These are phyloP conservation scores for Pseudozyma flocculosa DNA, from an alignment of 1,284 basidiomycete species.

Conservation along the genomic window DNA sequence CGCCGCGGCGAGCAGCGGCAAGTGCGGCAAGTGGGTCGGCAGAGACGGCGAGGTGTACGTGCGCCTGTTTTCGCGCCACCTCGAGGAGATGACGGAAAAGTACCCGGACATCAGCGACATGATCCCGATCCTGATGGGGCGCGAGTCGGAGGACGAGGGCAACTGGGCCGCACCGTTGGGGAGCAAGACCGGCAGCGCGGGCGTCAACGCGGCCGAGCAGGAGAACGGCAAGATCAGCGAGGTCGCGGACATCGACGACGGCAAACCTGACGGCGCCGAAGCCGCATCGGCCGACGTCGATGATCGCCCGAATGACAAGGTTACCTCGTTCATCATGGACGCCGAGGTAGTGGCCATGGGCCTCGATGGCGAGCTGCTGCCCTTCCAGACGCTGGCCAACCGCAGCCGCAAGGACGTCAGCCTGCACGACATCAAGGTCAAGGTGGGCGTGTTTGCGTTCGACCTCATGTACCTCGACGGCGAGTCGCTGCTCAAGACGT, in stretches of 20 bases:
- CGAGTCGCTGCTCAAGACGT: constrained; percentile 68
- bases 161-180: background rate
- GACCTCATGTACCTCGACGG: constrained; percentile 60
- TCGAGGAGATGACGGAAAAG: constrained; percentile 86
- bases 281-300: no score
- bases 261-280: background rate
- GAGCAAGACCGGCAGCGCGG: no score
- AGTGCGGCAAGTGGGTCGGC: constrained; percentile 48
- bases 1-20: constrained; percentile 7
- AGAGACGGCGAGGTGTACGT: constrained; percentile 61
- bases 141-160: constrained; percentile 17
- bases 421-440: constrained; percentile 50
- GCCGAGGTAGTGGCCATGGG: constrained; percentile 66
- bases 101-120: constrained; percentile 78
- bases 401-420: constrained; percentile 53
- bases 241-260: background rate
- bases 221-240: background rate
- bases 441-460: constrained; percentile 53
- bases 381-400: constrained; percentile 48
- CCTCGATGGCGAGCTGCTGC: constrained; percentile 43
- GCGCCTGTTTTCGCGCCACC: constrained; percentile 80
- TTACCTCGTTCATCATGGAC: constrained; percentile 75
- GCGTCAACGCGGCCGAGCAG: background rate
- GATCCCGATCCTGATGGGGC: constrained; percentile 53
- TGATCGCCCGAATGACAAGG: no score